Evolutionary conservation across 1,284 basidiomycete species (phyloP), one percentile per base, ranked within the genome.

Genomic region (Leccinum subatratum): DNA sequence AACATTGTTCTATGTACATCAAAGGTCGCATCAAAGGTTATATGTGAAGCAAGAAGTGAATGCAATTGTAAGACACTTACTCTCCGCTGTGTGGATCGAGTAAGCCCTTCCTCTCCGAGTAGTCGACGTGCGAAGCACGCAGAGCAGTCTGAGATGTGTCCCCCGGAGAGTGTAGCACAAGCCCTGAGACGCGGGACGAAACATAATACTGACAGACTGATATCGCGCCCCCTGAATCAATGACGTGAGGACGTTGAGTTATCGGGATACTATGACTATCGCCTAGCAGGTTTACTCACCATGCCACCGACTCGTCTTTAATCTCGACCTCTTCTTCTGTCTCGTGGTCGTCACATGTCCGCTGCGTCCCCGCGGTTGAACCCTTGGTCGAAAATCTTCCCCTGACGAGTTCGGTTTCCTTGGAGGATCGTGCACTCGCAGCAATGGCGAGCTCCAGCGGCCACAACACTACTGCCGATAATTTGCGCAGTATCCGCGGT

Each of bases 241-340:
- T 18, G 22, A 54, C 3, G 22, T 64, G 37, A 64, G 60, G 18
- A 34, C 11, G 12, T 4, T 6, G n/a, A 22, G 3, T 42, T 1
- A 22, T 1, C 11, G 30, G 1, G 4, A 51, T 51, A 20, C 3
- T 11, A 22, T 6, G 1, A 12, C n/a, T 16, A 32, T n/a, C 1
- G 2, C 4, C n/a, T n/a, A n/a, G n/a, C 7, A 7, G 7, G 18
- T 34, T 54, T 2, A 65, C 70, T 65, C 16, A 73, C 72, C 54
- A 61, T n/a, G 28, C 28, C 0, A 3, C 51, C 16, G 8, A 48
- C 57, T 66, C 51, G 22, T 54, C 51, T 54, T 54, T 2, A 22
- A 51, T 2, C n/a, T 48, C 45, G 11, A 20, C 45, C 6, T 48
- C 20, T 0, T 22, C 45, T 48, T 48, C 14, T 16, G 51, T 56